Base-by-base conservation (phyloP, 345 rosid genomes). In the Eucalyptus sp. region DNA sequence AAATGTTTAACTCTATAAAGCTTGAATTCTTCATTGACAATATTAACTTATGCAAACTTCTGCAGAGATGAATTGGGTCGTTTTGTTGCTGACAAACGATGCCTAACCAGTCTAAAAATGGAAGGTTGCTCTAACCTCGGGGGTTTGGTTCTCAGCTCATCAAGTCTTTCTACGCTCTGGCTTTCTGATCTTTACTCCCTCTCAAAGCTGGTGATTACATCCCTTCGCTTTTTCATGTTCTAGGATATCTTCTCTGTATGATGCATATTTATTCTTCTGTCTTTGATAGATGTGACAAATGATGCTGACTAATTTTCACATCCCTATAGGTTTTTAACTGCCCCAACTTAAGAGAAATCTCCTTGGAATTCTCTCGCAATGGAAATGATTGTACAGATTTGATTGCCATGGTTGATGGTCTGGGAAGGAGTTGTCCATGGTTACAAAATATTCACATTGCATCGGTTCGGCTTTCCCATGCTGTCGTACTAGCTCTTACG, bases 121-220 rank as follows among this genome's bases (percentile, higher is more conserved):
- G 98, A 96, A 92, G 99, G 99, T 43, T 97, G 99, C 92, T 92
- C 96, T 87, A 97, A 95, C 92, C 94, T 98, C 76, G 99, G 98
- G 79, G 96, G 97, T 86, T 92, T 97, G 91, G 86, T 93, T 54
- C 96, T 98, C 88, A 92, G 94, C 93, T 98, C 99, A 20, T 90
- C 96, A 43, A 97, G 97, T 92, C 97, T 98, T 29, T 93, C 96
- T 51, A 94, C 95, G 7, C 96, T 98, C 52, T 98, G 99, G 99
- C 99, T 98, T 68, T 93, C 99, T 22, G 96, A 94, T 89, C 98
- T 96, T 87, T 88, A 89, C 88, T 96, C 98, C 80, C 94, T 96
- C 20, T 94, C 99, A 11, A 96, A 95, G 94, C 96, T 91, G 99
- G 99, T 97, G 94, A 88, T 86, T 50, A 56, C 50, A 50, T 48